Conservation (phyloP, 1,284 basidiomycete species). For the Moesziomyces aphidis region DNA sequence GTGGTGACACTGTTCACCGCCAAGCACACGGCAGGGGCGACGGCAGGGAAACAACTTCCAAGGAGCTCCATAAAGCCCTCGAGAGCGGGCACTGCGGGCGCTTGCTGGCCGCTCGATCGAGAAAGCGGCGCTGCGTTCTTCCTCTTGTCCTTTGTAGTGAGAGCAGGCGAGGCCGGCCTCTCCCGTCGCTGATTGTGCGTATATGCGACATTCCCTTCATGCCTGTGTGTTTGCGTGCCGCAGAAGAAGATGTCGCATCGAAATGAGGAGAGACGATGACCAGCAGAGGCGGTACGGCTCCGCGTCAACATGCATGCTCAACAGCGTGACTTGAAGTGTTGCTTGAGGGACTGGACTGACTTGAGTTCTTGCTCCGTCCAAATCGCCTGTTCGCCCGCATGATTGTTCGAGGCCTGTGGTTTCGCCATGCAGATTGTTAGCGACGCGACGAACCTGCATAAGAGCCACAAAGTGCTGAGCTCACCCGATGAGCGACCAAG, state of each 20-base stretch:
- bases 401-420: too few relatives aligned
- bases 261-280: too few relatives aligned
- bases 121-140: background rate
- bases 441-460: too few relatives aligned
- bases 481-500: slow-evolving; percentile 17
- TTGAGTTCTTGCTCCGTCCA: too few relatives aligned
- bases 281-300: too few relatives aligned
- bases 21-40: slow-evolving; percentile 16
- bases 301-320: too few relatives aligned
- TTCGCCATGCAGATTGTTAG: too few relatives aligned
- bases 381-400: too few relatives aligned
- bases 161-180: background rate
- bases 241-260: too few relatives aligned
- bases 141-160: background rate
- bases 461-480: background rate
- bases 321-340: too few relatives aligned
- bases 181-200: background rate
- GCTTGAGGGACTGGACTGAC: too few relatives aligned
- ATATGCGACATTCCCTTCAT: background rate
- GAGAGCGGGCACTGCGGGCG: slow-evolving; percentile 1
- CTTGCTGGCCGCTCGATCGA: background rate
- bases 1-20: slow-evolving; percentile 4
- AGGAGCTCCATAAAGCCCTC: slow-evolving; percentile 12
- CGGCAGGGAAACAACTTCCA: slow-evolving; percentile 19
- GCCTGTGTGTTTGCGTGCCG: too few relatives aligned